phyloP scores from a whole-genome alignment of 2,329 filamentous ascomycete species.

The Bipolaris gigantea region DNA sequence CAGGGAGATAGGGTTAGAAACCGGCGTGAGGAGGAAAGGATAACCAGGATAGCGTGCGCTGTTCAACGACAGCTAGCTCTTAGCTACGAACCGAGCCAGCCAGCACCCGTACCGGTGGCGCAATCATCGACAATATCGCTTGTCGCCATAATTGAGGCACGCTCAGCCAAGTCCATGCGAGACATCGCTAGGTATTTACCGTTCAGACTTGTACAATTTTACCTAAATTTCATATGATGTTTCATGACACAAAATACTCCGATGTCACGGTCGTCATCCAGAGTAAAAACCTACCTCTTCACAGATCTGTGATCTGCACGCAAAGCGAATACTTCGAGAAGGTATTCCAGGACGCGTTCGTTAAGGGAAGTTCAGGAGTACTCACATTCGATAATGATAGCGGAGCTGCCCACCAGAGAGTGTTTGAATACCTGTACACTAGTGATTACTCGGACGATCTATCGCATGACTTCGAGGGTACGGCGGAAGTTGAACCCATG shows the following conservation, averaged over 20 bases:
- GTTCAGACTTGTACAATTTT: neutral
- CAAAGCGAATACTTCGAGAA: slow-evolving; percentile 20
- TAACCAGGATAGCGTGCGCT: neutral
- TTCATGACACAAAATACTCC: slow-evolving; percentile 14
- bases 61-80: slow-evolving; percentile 4
- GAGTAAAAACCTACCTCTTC: slow-evolving; percentile 6
- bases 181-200: slow-evolving; percentile 4
- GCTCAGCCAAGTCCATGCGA: slow-evolving; percentile 1
- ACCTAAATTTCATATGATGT: slow-evolving; percentile 8
- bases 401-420: slow-evolving; percentile 14
- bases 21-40: slow-evolving; percentile 2
- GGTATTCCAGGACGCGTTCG: slow-evolving; percentile 11
- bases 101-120: neutral
- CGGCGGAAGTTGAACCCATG: neutral
- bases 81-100: neutral
- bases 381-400: slow-evolving; percentile 11
- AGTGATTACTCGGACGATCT: slow-evolving; percentile 14
- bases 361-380: slow-evolving; percentile 10
- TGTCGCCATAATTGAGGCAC: slow-evolving; percentile 2
- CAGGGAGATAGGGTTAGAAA: no score
- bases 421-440: slow-evolving; percentile 21
- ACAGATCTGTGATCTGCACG: slow-evolving; percentile 15
- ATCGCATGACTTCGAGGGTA: slow-evolving; percentile 9
- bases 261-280: slow-evolving; percentile 12
- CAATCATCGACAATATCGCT: neutral